Evolutionary conservation across 495 filamentous ascomycete genomes (phyloP).

Genomic region (Chaetomidium leptoderma): DNA sequence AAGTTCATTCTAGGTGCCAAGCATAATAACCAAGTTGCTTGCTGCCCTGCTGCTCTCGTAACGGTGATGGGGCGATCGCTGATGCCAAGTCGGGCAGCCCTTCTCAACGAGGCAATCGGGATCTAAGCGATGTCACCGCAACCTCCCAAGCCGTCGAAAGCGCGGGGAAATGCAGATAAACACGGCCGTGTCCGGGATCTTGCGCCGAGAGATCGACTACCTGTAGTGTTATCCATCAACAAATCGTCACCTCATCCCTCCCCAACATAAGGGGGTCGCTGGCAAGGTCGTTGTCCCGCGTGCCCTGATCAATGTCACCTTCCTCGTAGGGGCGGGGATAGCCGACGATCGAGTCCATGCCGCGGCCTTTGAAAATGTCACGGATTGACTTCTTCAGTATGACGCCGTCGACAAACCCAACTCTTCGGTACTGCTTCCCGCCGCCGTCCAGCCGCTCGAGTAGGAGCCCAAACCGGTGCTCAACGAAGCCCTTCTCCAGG

Average conservation of each 20-base stretch:
- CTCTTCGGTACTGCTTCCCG: conserved; percentile 11
- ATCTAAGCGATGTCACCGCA: conserved; percentile 11
- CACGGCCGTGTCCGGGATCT: neutral
- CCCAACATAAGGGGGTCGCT: conserved; percentile 14
- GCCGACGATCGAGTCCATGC: conserved; percentile 10
- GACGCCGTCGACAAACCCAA: conserved; percentile 27
- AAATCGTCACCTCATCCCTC: conserved; percentile 6
- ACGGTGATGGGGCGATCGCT: neutral
- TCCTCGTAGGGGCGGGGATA: conserved; percentile 13
- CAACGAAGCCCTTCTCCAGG: conserved; percentile 21
- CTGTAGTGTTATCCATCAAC: neutral
- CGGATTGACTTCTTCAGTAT: conserved; percentile 11
- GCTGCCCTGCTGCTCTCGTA: neutral
- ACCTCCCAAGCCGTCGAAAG: neutral
- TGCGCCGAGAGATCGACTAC: neutral
- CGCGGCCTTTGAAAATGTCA: neutral
- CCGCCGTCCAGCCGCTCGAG: conserved; percentile 1
- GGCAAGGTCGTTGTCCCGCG: conserved; percentile 17
- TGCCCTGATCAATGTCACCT: conserved; percentile 1
- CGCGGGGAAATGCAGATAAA: conserved; percentile 14
- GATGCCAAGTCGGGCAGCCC: conserved; percentile 15
- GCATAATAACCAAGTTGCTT: neutral
- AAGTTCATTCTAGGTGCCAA: neutral
- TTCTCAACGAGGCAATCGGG: conserved; percentile 15
- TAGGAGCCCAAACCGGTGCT: conserved; percentile 27